Conservation (phyloP, 176 grass and related monocot species). For the Aegilops speltoides region DNA sequence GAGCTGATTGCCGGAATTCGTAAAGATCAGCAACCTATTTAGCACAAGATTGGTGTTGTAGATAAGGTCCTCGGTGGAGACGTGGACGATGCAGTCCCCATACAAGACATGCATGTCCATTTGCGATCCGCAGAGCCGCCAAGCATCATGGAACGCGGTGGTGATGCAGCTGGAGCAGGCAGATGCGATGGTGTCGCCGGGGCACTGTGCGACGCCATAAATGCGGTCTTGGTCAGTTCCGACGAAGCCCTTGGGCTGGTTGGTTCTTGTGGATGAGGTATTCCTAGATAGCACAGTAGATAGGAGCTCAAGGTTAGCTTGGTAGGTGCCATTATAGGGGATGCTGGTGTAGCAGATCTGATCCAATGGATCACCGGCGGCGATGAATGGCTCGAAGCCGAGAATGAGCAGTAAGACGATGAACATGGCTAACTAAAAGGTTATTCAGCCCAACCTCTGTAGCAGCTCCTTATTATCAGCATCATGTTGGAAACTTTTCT, state of each 20-base stretch:
- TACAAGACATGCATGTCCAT: not conserved
- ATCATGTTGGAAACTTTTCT: not conserved
- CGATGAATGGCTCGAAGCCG: not conserved
- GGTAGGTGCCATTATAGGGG: not conserved
- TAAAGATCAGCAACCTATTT: not conserved
- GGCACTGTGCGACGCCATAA: constrained; percentile 25
- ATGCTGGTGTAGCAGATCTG: not conserved
- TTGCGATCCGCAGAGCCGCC: not conserved
- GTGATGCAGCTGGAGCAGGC: not conserved
- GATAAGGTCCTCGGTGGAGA: not conserved
- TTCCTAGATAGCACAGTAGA: not conserved
- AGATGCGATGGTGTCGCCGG: not conserved
- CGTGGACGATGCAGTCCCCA: not conserved
- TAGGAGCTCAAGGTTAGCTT: constrained; percentile 30
- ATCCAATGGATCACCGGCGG: not conserved
- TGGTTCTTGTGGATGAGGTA: not conserved
- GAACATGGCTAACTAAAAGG: not conserved
- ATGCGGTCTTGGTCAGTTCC: constrained; percentile 8
- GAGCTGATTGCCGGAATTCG: not conserved
- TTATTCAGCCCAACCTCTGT: not conserved
- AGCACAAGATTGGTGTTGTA: not conserved
- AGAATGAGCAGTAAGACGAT: not conserved
- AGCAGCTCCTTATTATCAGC: not conserved
- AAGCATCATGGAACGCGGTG: not conserved
- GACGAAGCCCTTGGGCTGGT: not conserved